Percentiles rank a stretch among this genome's conserved stretches.
phyloP scores from a whole-genome alignment of 73 alveolate genomes.

The Paramecium biaurelia region DNA sequence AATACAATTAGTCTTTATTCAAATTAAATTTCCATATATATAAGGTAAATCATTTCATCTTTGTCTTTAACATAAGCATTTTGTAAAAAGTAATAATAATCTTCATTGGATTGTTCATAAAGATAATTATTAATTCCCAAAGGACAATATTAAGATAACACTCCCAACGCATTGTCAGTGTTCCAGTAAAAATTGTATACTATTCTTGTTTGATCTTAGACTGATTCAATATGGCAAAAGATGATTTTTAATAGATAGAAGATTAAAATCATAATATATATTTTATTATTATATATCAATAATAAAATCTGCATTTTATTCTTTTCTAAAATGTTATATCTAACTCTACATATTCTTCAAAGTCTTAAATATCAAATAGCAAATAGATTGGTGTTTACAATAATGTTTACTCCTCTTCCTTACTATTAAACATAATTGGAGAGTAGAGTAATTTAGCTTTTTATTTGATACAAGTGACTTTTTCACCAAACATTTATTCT shows the following conservation, averaged over 20 bases:
- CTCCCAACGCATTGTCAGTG: background rate
- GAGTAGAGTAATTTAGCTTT: background rate
- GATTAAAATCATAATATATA: background rate
- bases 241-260: background rate
- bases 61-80: background rate
- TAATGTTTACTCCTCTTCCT: background rate
- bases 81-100: background rate
- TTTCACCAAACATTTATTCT: constrained; percentile 60
- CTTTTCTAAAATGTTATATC: background rate
- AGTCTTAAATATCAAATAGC: background rate
- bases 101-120: background rate
- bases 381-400: background rate
- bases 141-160: background rate
- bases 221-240: background rate
- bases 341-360: background rate
- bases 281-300: background rate
- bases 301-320: background rate
- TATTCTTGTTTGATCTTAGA: background rate
- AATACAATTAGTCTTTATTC: background rate
- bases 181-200: background rate
- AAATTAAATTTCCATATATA: background rate
- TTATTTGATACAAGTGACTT: constrained; percentile 49
- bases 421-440: background rate
- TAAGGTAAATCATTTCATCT: background rate
- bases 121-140: background rate